phyloP scores from a whole-genome alignment of 805 yeast genomes.

The Kluyveromyces dobzhanskii region DNA sequence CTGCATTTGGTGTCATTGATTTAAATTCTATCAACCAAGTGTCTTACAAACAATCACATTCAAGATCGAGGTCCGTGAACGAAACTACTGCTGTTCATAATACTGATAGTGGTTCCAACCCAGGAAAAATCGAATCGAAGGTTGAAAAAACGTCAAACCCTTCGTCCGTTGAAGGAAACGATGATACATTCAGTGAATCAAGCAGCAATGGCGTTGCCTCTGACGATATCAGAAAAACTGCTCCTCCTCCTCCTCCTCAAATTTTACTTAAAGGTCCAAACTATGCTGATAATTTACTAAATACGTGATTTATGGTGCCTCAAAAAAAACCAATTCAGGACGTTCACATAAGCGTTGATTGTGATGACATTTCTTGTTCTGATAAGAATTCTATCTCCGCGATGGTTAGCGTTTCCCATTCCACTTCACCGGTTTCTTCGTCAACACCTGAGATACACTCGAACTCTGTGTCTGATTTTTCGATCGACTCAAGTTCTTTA shows the following conservation, averaged over 20 bases:
- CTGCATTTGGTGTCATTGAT: conserved; percentile 26
- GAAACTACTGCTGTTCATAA: not conserved
- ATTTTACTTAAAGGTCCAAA: conserved; percentile 14
- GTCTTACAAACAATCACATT: conserved; percentile 1
- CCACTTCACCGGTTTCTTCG: conserved; percentile 30
- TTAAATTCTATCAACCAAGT: conserved; percentile 19
- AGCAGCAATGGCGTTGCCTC: conserved; percentile 20
- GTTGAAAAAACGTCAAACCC: not conserved
- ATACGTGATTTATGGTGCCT: conserved; percentile 6
- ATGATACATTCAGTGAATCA: conserved; percentile 24
- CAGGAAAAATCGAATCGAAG: no score
- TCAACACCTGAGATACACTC: conserved; percentile 32
- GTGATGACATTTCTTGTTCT: conserved; percentile 33
- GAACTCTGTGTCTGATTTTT: conserved; percentile 40
- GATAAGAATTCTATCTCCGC: conserved; percentile 53
- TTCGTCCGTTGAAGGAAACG: conserved; percentile 2
- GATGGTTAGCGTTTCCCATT: conserved; percentile 38
- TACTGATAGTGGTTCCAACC: no score
- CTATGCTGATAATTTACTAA: conserved; percentile 19
- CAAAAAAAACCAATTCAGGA: no score
- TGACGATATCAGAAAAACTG: not conserved
- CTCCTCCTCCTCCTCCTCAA: conserved; percentile 1
- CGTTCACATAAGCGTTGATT: no score
- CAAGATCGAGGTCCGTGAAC: not conserved
- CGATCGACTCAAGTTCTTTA: conserved; percentile 32